Base-by-base conservation (phyloP, 441 rosid genomes). In the Flueggea neowawraea region DNA sequence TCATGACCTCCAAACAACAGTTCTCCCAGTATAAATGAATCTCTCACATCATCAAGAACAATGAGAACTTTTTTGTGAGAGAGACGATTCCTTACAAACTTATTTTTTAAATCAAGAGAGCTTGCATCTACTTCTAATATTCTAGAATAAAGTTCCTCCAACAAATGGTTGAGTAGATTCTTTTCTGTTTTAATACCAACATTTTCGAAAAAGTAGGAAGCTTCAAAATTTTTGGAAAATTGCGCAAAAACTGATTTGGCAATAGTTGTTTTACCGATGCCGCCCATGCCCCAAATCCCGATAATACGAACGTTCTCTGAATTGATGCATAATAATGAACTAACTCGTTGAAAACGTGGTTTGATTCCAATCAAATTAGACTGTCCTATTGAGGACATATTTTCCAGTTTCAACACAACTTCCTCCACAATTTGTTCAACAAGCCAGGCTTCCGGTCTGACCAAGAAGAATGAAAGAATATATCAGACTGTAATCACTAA, bases 21-120 rank as follows among this genome's bases (percentile, higher is more conserved):
- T 2, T 16, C 22, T 4, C 53, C 58, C 31, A 62, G 12, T 17
- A 5, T 36, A 0, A 31, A 53, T 5, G 4, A 14, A 28, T 53
- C 43, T 32, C 10, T 12, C 3, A 53, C 66, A 10, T 62, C 66
- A 17, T 62, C 66, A 10, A 62, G 52, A 36, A 53, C 66, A 13
- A 62, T 41, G 10, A 53, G 48, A 15, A 62, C 58, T 36, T 44
- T 52, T 16, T 13, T 15, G 14, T 36, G 49, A 11, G 7, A 12
- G 12, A 62, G 65, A 2, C 39, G 8, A 4, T 12, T 50, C 17
- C 45, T 52, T 16, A 28, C 31, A 52, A 16, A 62, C 12, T n/a
- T 4, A 33, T 14, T 12, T 33, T 14, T 16, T 4, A 52, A 14
- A 61, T n/a, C 54, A 11, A 4, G 50, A 51, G 33, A 6, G 3